These are phyloP conservation scores for Botrytis elliptica DNA, from an alignment of 2,329 filamentous ascomycete genomes.

Conservation along the genomic window DNA sequence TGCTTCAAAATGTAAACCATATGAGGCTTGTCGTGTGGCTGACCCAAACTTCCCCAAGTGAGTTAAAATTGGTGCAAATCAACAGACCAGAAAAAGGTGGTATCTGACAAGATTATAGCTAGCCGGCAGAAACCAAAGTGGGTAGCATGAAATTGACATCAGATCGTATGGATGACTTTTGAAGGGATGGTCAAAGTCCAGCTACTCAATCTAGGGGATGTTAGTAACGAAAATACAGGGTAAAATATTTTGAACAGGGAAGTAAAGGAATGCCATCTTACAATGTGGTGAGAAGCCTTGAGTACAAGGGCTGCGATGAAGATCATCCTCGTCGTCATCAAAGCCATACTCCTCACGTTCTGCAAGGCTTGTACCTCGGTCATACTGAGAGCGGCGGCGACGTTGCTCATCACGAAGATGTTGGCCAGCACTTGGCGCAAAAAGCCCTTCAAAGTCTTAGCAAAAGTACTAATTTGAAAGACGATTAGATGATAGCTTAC, in stretches of 20 bases:
- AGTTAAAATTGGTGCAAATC: conserved; percentile 15
- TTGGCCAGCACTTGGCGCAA: conserved; percentile 74
- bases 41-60: conserved; percentile 17
- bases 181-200: background rate
- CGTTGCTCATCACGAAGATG: conserved; percentile 74
- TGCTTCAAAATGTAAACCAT: conserved; percentile 25
- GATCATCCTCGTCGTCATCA: conserved; percentile 25
- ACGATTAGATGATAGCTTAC: conserved; percentile 49
- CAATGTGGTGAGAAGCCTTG: conserved; percentile 25
- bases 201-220: conserved; percentile 14
- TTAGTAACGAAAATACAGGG: background rate
- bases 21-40: conserved; percentile 20
- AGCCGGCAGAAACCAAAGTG: conserved; percentile 4
- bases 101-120: conserved; percentile 9
- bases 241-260: background rate
- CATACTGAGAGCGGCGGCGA: conserved; percentile 69
- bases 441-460: conserved; percentile 59
- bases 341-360: conserved; percentile 40
- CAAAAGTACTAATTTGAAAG: background rate
- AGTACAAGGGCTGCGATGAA: conserved; percentile 20
- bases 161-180: conserved; percentile 17
- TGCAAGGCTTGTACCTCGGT: conserved; percentile 74
- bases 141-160: conserved; percentile 15
- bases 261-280: conserved; percentile 15
- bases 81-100: conserved; percentile 21